phyloP scores from a whole-genome alignment of 371 early-diverging fungal genomes.

The Choanephora cucurbitarum region DNA sequence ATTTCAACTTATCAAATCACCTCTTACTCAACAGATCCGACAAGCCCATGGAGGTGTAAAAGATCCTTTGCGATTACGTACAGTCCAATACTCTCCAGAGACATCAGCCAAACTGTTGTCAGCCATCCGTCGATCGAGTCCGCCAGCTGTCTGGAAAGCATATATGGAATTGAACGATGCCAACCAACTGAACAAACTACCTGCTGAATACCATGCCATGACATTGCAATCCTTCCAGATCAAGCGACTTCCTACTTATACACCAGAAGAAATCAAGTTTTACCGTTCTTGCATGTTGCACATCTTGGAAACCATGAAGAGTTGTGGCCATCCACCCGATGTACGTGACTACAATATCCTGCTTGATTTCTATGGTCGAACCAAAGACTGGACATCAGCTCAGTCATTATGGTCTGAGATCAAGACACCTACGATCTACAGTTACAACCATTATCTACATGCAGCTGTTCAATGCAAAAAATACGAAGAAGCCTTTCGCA shows the following conservation, averaged over 20 bases:
- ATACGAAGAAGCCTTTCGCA: constrained; percentile 29
- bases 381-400: constrained; percentile 34
- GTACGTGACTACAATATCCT: constrained; percentile 51
- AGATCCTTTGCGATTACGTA: constrained; percentile 15
- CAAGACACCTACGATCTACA: constrained; percentile 23
- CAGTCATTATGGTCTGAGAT: constrained; percentile 29
- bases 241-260: constrained; percentile 27
- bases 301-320: constrained; percentile 34
- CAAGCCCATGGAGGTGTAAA: constrained; percentile 5
- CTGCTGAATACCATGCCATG: constrained; percentile 36
- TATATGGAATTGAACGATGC: constrained; percentile 30
- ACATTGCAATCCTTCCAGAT: constrained; percentile 39
- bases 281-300: constrained; percentile 31
- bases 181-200: constrained; percentile 21
- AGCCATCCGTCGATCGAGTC: constrained; percentile 33
- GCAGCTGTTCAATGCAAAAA: constrained; percentile 35
- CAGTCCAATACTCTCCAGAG: constrained; percentile 7
- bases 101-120: constrained; percentile 22
- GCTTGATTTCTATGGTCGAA: constrained; percentile 42
- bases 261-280: constrained; percentile 26
- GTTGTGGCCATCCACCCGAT: constrained; percentile 16
- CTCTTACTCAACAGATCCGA: neutral
- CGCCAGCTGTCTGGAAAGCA: constrained; percentile 43
- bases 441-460: constrained; percentile 44
- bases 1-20: neutral